These are phyloP conservation scores for Leccinum barrowsii DNA, from an alignment of 768 basidiomycete species.

Conservation along the genomic window DNA sequence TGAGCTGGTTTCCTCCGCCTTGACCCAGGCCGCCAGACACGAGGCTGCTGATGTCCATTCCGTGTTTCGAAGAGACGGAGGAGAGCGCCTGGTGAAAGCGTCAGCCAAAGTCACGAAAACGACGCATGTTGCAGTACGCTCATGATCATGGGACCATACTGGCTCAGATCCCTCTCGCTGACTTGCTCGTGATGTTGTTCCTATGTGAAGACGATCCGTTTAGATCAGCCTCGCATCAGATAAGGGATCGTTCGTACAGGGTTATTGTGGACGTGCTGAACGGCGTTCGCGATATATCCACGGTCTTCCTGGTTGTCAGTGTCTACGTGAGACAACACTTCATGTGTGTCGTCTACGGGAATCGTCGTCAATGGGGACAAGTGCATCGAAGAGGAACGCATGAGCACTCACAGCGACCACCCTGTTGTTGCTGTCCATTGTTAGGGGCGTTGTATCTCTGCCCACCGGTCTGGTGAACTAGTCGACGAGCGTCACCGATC, in stretches of 20 bases:
- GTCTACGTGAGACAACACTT: constrained; percentile 53
- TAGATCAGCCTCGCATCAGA: neutral
- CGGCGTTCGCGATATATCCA: constrained; percentile 14
- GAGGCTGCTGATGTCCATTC: constrained; percentile 31
- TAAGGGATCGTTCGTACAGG: constrained; percentile 4
- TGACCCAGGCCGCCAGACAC: constrained; percentile 35
- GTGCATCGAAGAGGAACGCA: constrained; percentile 2
- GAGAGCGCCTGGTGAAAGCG: constrained; percentile 16
- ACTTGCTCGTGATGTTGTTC: constrained; percentile 16
- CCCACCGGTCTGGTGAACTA: constrained; percentile 60
- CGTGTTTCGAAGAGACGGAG: constrained; percentile 19
- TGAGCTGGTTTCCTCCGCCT: constrained; percentile 57
- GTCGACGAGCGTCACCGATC: constrained; percentile 6
- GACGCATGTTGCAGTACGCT: constrained; percentile 4
- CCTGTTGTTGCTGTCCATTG: constrained; percentile 32
- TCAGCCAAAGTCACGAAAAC: constrained; percentile 3
- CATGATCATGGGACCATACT: constrained; percentile 21
- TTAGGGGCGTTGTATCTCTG: constrained; percentile 59
- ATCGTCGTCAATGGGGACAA: neutral
- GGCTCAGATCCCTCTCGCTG: constrained; percentile 4
- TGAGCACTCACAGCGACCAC: constrained; percentile 23
- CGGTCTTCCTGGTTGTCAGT: constrained; percentile 2
- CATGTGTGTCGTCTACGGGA: constrained; percentile 55
- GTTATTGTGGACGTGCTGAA: constrained; percentile 23
- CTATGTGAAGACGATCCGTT: constrained; percentile 3